Evolutionary conservation across 495 filamentous ascomycete species (phyloP).

Genomic region (Lasiosphaeria ovina): DNA sequence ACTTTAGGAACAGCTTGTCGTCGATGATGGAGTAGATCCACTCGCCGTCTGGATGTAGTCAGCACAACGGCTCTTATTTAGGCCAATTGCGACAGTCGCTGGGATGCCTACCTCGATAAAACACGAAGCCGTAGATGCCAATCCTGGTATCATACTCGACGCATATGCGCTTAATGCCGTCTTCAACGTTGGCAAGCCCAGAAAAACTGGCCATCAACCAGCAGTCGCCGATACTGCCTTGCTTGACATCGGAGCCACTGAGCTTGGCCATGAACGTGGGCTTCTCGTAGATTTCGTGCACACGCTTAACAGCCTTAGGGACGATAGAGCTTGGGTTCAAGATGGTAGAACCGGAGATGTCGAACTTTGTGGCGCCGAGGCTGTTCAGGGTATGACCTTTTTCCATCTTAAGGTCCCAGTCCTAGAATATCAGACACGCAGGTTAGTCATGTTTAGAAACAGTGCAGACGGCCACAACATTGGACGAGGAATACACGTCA

Average conservation of each 20-base stretch:
- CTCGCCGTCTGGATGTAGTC: slow-evolving; percentile 64
- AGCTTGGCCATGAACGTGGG: slow-evolving; percentile 80
- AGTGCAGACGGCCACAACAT: not conserved
- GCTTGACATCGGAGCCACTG: slow-evolving; percentile 74
- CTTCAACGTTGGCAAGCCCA: slow-evolving; percentile 75
- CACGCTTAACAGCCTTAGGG: slow-evolving; percentile 66
- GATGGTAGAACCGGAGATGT: slow-evolving; percentile 36
- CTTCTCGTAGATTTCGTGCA: slow-evolving; percentile 84
- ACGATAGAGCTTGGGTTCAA: slow-evolving; percentile 41
- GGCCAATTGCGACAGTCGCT: not conserved
- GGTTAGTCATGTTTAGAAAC: slow-evolving; percentile 18
- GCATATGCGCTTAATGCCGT: slow-evolving; percentile 76
- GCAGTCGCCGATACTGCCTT: slow-evolving; percentile 82
- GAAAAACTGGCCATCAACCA: slow-evolving; percentile 91
- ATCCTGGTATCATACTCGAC: slow-evolving; percentile 71
- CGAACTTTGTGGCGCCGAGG: slow-evolving; percentile 44
- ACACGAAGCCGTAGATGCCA: slow-evolving; percentile 95
- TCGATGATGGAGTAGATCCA: slow-evolving; percentile 94
- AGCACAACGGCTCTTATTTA: slow-evolving; percentile 3
- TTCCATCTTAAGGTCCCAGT: slow-evolving; percentile 52
- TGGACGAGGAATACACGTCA: too few relatives aligned
- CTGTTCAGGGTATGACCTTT: slow-evolving; percentile 48
- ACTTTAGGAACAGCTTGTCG: slow-evolving; percentile 73
- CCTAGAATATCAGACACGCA: slow-evolving; percentile 28
- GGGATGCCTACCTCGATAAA: slow-evolving; percentile 57